Conservation (phyloP, 208 protist genomes). For the Tritrichomonas musculus region DNA sequence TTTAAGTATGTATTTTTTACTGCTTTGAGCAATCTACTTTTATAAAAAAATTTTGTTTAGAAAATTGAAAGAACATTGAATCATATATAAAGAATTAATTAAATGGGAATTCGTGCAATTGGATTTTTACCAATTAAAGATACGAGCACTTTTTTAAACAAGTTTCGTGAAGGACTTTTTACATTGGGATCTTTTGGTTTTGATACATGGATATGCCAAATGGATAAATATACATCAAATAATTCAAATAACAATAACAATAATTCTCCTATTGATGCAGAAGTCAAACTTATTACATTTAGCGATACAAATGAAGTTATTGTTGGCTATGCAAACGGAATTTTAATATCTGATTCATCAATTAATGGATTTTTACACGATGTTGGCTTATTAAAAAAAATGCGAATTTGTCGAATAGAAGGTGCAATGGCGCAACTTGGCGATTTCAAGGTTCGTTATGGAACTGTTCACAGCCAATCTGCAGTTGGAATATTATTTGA, state of each 20-base stretch:
- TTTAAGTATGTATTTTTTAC: too few relatives aligned
- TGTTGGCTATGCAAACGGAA: not conserved
- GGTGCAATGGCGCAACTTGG: not conserved
- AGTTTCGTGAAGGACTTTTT: not conserved
- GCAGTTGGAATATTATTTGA: conserved; percentile 17
- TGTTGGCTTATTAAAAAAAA: not conserved
- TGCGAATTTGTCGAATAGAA: not conserved
- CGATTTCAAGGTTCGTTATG: conserved; percentile 28
- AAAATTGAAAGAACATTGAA: too few relatives aligned
- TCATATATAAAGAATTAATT: too few relatives aligned
- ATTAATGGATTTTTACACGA: not conserved
- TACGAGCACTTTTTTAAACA: not conserved
- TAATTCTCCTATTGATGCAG: not conserved
- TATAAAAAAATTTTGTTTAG: too few relatives aligned
- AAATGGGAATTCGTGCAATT: not conserved
- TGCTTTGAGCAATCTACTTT: too few relatives aligned
- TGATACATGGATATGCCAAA: conserved; percentile 9
- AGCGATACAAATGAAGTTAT: not conserved
- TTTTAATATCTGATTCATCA: too few relatives aligned
- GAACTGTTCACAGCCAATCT: not conserved
- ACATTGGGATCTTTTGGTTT: not conserved
- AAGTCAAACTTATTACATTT: not conserved
- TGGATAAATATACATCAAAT: too few relatives aligned
- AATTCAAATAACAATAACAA: too few relatives aligned
- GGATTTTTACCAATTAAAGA: not conserved